These are phyloP conservation scores for Pseudozyma flocculosa DNA, from an alignment of 1,284 basidiomycete species.

Conservation along the genomic window DNA sequence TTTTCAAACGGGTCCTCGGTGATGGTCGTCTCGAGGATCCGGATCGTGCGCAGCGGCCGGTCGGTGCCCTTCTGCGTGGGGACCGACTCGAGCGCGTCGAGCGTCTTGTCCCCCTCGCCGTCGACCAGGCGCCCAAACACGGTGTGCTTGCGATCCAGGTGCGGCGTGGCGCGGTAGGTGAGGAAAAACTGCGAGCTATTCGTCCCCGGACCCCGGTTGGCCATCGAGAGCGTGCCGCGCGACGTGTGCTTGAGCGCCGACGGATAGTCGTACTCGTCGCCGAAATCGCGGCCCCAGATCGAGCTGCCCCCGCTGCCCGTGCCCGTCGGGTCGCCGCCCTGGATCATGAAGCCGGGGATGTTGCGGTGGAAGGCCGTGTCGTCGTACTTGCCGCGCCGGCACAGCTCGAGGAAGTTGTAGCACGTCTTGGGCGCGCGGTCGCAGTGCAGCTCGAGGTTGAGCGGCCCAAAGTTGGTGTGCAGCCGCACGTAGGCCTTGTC, in stretches of 20 bases:
- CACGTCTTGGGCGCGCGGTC: conserved; percentile 89
- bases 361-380: conserved; percentile 83
- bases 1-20: conserved; percentile 50
- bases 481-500: conserved; percentile 64
- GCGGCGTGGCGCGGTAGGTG: conserved; percentile 65
- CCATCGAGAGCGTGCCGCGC: conserved; percentile 53
- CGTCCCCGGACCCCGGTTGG: conserved; percentile 50
- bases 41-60: conserved; percentile 77
- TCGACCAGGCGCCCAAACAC: conserved; percentile 92
- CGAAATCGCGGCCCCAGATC: conserved; percentile 92
- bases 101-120: conserved; percentile 73
- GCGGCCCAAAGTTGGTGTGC: conserved; percentile 80
- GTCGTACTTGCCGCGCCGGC: conserved; percentile 77
- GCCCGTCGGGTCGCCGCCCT: conserved; percentile 94
- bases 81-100: conserved; percentile 78
- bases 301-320: conserved; percentile 90
- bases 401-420: conserved; percentile 84
- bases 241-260: conserved; percentile 45
- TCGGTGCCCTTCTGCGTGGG: conserved; percentile 81
- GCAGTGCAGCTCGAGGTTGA: conserved; percentile 89
- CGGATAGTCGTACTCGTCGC: conserved; percentile 75
- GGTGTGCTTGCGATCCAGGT: conserved; percentile 75
- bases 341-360: conserved; percentile 96
- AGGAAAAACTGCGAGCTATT: conserved; percentile 54
- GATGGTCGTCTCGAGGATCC: conserved; percentile 59